Base-by-base conservation (phyloP, 2,329 filamentous ascomycete genomes). In the Ceratocystis lukuohia region DNA sequence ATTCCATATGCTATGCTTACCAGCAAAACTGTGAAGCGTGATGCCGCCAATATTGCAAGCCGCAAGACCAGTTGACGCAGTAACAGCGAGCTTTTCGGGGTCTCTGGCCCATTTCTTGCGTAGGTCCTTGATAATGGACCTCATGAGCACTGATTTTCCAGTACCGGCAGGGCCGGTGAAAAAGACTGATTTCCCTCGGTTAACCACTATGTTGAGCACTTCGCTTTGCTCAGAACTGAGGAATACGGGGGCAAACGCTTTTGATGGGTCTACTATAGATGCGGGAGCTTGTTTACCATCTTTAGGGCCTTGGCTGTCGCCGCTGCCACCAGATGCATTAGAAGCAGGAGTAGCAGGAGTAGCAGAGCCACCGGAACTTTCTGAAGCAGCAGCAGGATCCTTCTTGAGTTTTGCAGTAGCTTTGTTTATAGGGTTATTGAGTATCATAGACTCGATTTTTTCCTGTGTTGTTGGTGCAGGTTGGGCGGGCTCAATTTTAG, bases 81-180 rank as follows among this genome's bases (percentile, higher is more conserved):
- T 97, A 30, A 99, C 89, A 4, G 93, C 93, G 56, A 99, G 83
- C 66, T 89, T 83, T 73, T 96, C 94, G 0, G 88, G 85, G 70
- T 96, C 90, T 62, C 83, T 82, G 2, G 77, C 78, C 74, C 88
- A 88, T 73, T 95, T 96, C 69, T 84, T 84, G 68, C 88, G 88
- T 63, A 99, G 74, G 3, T 88, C 85, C 4, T 83, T 78, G 71
- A 99, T 97, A 68, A 97, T 96, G 70, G 95, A 86, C 69, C 92
- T 84, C 82, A 99, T 91, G 67, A 99, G 77, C 3, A 99, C 93
- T 1, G 94, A 99, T 79, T 99, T 99, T 75, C 94, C 94, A 3
- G 94, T 96, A 80, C 88, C 91, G 67, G 94, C 94, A 68, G 94
- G 96, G 71, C 94, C 94, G 0, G 94, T 99, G 75, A 99, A 99